A percentile compares a stretch with the other conserved stretches of the same genome.
phyloP scores from a whole-genome alignment of 2,329 filamentous ascomycete species.

The Ophiobolus disseminans region DNA sequence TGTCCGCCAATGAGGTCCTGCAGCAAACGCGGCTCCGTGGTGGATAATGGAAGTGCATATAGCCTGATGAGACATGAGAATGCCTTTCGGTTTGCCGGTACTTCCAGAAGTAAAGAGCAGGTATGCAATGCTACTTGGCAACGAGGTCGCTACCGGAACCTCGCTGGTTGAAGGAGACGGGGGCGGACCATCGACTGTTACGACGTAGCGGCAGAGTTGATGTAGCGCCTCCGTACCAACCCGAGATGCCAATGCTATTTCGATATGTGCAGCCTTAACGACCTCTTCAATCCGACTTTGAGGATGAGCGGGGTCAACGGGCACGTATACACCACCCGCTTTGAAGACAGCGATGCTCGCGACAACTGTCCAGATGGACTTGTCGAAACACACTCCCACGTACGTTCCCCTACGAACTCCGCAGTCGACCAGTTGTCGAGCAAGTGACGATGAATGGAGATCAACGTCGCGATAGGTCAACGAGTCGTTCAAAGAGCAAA shows the following conservation, averaged over 20 bases:
- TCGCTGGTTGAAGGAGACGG: too few species aligned
- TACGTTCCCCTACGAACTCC: slow-evolving; percentile 23
- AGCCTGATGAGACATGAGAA: slow-evolving; percentile 66
- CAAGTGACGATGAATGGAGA: slow-evolving; percentile 12
- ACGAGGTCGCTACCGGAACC: too few species aligned
- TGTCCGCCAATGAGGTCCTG: slow-evolving; percentile 44
- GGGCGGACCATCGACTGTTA: too few species aligned
- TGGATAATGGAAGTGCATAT: slow-evolving; percentile 49
- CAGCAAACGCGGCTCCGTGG: slow-evolving; percentile 20
- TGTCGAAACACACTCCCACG: slow-evolving; percentile 39
- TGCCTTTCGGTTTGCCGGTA: slow-evolving; percentile 59
- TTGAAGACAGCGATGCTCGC: slow-evolving; percentile 38
- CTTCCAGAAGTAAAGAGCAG: slow-evolving; percentile 62
- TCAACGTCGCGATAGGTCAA: slow-evolving; percentile 29
- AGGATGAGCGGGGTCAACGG: slow-evolving; percentile 18
- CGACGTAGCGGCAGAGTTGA: too few species aligned
- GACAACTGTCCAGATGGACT: slow-evolving; percentile 37
- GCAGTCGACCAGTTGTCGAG: slow-evolving; percentile 17
- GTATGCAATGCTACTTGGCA: slow-evolving; percentile 59
- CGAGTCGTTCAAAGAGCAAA: slow-evolving; percentile 30
- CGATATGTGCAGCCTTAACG: slow-evolving; percentile 50
- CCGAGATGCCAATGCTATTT: too few species aligned
- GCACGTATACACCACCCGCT: slow-evolving; percentile 28
- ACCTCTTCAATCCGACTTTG: slow-evolving; percentile 28
- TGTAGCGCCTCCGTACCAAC: too few species aligned